These are phyloP conservation scores for Zangia roseola DNA, from an alignment of 768 basidiomycete genomes.

Conservation along the genomic window DNA sequence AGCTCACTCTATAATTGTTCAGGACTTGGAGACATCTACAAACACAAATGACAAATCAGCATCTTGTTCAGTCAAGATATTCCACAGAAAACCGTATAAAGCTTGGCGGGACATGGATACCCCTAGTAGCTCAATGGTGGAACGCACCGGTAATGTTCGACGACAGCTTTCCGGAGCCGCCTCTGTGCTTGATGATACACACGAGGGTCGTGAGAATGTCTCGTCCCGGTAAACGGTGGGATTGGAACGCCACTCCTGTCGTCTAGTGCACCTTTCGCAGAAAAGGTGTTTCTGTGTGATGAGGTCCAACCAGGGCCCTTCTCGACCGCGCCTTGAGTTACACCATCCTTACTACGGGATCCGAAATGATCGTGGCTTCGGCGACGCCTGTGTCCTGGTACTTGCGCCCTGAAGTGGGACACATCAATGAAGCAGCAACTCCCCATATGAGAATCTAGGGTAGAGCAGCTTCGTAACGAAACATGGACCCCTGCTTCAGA, in stretches of 20 bases:
- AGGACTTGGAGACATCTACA: constrained; percentile 74
- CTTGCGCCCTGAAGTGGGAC: background rate
- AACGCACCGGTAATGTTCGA: constrained; percentile 75
- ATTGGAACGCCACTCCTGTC: background rate
- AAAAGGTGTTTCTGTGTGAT: background rate
- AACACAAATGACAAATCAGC: constrained; percentile 5
- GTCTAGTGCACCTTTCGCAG: background rate
- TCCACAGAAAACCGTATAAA: background rate
- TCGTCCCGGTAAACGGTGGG: background rate
- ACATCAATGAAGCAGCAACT: background rate
- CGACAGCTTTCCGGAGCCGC: constrained; percentile 75
- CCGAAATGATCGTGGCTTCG: background rate
- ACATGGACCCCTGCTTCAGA: constrained; percentile 13
- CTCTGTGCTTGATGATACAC: constrained; percentile 81
- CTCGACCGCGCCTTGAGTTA: background rate
- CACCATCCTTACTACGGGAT: background rate
- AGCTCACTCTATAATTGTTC: constrained; percentile 79
- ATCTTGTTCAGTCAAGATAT: background rate
- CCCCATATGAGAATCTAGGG: background rate
- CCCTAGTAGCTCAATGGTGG: background rate
- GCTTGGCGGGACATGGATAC: background rate
- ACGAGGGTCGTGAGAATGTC: constrained; percentile 53
- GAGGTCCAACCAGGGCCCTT: background rate
- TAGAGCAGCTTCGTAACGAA: background rate
- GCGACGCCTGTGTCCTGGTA: background rate